A percentile compares a stretch with the other conserved stretches of the same genome.
These are phyloP conservation scores for Tetracladium marchalianum DNA, from an alignment of 495 filamentous ascomycete genomes.

Conservation along the genomic window DNA sequence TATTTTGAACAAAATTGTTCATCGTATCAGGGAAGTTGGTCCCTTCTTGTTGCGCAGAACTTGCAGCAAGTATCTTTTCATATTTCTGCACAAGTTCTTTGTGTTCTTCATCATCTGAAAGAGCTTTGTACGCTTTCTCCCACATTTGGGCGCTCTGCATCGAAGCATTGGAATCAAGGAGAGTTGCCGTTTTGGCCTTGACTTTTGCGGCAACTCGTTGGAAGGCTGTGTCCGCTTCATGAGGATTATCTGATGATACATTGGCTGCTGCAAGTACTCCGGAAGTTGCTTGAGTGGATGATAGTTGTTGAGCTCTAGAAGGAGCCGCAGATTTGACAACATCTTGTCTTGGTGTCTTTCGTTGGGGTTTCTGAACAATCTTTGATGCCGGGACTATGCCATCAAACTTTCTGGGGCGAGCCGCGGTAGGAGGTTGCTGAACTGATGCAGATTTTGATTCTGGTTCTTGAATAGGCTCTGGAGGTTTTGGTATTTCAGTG, in stretches of 20 bases:
- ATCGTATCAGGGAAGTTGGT: conserved; percentile 3
- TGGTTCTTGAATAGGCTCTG: too few relatives aligned
- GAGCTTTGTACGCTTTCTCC: conserved; percentile 3
- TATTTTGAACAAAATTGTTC: conserved; percentile 1
- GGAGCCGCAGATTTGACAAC: neutral
- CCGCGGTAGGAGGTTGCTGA: too few relatives aligned
- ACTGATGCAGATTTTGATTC: too few relatives aligned
- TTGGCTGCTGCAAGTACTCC: neutral
- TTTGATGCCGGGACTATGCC: too few relatives aligned
- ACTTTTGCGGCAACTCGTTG: neutral
- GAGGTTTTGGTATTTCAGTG: too few relatives aligned
- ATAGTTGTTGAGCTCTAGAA: neutral
- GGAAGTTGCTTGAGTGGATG: neutral
- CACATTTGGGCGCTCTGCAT: conserved; percentile 3
- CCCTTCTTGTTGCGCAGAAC: neutral
- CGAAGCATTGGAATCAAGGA: conserved; percentile 3
- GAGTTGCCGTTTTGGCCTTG: conserved; percentile 2
- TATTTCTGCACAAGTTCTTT: conserved; percentile 5
- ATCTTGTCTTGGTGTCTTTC: neutral
- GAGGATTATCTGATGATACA: neutral
- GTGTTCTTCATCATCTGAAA: conserved; percentile 1
- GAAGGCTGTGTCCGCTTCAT: neutral
- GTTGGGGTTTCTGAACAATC: neutral
- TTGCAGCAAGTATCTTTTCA: conserved; percentile 5
- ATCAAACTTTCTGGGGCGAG: too few relatives aligned